A percentile compares a stretch with the other conserved stretches of the same genome.
These are phyloP conservation scores for Podaxis sp. DNA, from an alignment of 768 basidiomycete genomes.

Conservation along the genomic window DNA sequence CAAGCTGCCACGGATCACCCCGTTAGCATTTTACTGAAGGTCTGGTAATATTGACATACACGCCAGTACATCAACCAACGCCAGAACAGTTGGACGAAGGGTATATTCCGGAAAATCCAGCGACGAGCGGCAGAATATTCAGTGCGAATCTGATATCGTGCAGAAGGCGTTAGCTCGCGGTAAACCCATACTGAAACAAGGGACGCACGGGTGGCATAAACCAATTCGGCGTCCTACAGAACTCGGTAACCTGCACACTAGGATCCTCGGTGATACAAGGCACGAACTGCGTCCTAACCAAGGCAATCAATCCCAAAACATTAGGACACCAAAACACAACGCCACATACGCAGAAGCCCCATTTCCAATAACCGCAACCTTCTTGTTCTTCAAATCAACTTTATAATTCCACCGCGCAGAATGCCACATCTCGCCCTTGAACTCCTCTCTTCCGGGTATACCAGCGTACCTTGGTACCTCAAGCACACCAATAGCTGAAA, in stretches of 20 bases:
- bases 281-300: constrained; percentile 48
- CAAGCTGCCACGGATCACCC: background rate
- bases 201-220: constrained; percentile 41
- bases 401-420: constrained; percentile 48
- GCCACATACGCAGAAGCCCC: constrained; percentile 51
- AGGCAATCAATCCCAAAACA: background rate
- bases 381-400: constrained; percentile 42
- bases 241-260: constrained; percentile 43
- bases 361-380: constrained; percentile 59
- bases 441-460: constrained; percentile 35
- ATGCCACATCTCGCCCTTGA: constrained; percentile 54
- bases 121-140: constrained; percentile 20
- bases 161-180: background rate
- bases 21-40: background rate
- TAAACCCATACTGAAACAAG: background rate
- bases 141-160: constrained; percentile 13
- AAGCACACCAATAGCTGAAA: constrained; percentile 51
- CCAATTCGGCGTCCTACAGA: constrained; percentile 53
- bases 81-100: constrained; percentile 7
- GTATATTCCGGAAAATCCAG: constrained; percentile 16
- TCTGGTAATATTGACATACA: background rate
- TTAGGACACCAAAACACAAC: constrained; percentile 18
- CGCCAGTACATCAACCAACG: constrained; percentile 1
- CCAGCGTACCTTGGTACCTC: constrained; percentile 41
- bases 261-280: constrained; percentile 42